A percentile compares a stretch with the other conserved stretches of the same genome.
Evolutionary conservation across 495 filamentous ascomycete genomes (phyloP).

Genomic region (Talaromyces proteolyticus): DNA sequence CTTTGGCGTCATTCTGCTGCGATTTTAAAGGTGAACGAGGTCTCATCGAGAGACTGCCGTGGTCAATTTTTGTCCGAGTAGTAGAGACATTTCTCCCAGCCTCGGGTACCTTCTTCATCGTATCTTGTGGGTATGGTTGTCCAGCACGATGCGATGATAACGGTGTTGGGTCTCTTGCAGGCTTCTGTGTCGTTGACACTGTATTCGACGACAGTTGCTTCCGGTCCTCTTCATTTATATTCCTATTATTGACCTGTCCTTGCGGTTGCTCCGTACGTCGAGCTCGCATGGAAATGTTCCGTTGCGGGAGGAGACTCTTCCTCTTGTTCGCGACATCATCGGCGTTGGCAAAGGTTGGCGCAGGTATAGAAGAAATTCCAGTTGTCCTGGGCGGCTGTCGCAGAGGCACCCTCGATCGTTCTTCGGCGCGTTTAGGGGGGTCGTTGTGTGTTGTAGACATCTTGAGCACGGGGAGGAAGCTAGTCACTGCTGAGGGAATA

Average conservation of each 20-base stretch:
- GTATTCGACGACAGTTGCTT: background rate
- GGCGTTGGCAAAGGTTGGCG: background rate
- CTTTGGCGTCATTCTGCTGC: conserved; percentile 9
- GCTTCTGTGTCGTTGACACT: too few relatives aligned
- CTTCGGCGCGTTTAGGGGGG: background rate
- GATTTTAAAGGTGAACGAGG: conserved; percentile 28
- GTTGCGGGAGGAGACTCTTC: background rate
- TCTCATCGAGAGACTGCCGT: conserved; percentile 10
- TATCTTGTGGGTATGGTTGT: background rate
- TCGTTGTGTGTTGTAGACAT: background rate
- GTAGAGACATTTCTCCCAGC: background rate
- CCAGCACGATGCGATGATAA: too few relatives aligned
- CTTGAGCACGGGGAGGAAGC: background rate
- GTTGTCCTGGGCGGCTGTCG: background rate
- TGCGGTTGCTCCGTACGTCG: background rate
- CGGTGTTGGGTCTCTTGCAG: too few relatives aligned
- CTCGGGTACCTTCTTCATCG: background rate
- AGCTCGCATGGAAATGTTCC: background rate
- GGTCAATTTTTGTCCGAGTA: conserved; percentile 12
- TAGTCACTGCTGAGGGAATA: background rate
- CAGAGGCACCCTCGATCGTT: background rate
- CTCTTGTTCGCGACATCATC: background rate
- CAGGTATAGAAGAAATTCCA: background rate
- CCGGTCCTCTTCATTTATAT: background rate
- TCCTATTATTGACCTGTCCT: background rate